phyloP scores from a whole-genome alignment of 2,329 filamentous ascomycete species.

The Mycosphaerella sp. region DNA sequence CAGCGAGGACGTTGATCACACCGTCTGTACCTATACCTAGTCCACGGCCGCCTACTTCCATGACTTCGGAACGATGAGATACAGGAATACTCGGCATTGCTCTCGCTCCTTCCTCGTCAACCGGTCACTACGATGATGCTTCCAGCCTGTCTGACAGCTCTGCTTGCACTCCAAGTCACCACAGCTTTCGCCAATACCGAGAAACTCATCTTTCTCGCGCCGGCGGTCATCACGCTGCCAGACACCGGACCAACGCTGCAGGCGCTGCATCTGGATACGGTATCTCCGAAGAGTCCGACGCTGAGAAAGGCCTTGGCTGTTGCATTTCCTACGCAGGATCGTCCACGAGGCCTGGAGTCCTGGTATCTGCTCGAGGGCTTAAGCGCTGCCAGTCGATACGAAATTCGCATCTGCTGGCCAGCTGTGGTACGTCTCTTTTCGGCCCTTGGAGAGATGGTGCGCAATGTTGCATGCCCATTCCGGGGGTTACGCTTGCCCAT shows the following conservation, averaged over 20 bases:
- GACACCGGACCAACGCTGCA: constrained; percentile 51
- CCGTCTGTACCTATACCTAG: neutral
- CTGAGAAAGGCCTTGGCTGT: constrained; percentile 61
- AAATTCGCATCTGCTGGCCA: constrained; percentile 87
- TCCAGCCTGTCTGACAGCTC: constrained; percentile 16
- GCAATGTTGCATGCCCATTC: too few relatives aligned
- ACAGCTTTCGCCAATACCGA: constrained; percentile 65
- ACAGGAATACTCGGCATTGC: neutral
- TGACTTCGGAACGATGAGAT: constrained; percentile 2
- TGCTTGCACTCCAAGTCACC: constrained; percentile 27
- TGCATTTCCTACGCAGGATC: constrained; percentile 55
- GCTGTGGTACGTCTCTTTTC: constrained; percentile 61
- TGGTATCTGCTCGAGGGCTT: constrained; percentile 76
- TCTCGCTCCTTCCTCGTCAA: neutral
- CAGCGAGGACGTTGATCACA: neutral
- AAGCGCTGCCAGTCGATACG: constrained; percentile 69
- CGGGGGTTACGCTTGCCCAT: too few relatives aligned
- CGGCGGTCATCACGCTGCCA: constrained; percentile 52
- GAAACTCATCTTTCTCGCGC: constrained; percentile 81
- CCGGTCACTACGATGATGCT: constrained; percentile 24
- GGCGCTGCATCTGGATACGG: constrained; percentile 56
- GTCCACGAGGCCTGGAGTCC: constrained; percentile 54
- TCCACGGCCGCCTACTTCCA: neutral
- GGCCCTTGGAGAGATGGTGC: too few relatives aligned
- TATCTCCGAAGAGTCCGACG: constrained; percentile 49